Evolutionary conservation across 2,329 filamentous ascomycete genomes (phyloP).

Genomic region (Alternaria sp.): DNA sequence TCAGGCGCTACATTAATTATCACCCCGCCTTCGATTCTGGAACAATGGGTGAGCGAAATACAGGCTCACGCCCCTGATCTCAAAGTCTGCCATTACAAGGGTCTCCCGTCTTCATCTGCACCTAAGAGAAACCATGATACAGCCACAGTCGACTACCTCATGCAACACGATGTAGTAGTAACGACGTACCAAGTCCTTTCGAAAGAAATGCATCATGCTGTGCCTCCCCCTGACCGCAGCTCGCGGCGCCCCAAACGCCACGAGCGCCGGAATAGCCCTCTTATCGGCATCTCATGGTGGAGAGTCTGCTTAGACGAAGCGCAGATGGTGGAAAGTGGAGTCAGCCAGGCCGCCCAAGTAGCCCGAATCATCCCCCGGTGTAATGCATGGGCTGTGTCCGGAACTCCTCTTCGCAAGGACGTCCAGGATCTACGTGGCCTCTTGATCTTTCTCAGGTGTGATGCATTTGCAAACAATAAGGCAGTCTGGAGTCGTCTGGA

Average conservation of each 20-base stretch:
- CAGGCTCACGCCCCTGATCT: conserved; percentile 64
- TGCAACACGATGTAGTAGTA: conserved; percentile 65
- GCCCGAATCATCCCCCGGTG: conserved; percentile 80
- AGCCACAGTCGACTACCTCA: conserved; percentile 58
- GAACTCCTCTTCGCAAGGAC: conserved; percentile 85
- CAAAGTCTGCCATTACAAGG: conserved; percentile 65
- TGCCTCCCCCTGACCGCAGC: conserved; percentile 73
- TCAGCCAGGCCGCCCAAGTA: conserved; percentile 82
- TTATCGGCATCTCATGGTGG: conserved; percentile 88
- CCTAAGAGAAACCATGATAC: conserved; percentile 47
- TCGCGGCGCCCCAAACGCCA: conserved; percentile 71
- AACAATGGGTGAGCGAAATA: conserved; percentile 71
- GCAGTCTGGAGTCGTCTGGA: conserved; percentile 75
- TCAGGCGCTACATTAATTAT: conserved; percentile 69
- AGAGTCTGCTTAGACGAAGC: conserved; percentile 77
- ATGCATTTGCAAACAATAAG: conserved; percentile 74
- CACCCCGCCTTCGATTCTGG: conserved; percentile 67
- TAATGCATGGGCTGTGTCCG: conserved; percentile 92
- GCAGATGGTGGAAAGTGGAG: conserved; percentile 92
- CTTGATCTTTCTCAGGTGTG: conserved; percentile 79
- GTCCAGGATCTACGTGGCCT: conserved; percentile 82
- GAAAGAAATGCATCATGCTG: conserved; percentile 79
- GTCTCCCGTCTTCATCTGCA: conserved; percentile 52
- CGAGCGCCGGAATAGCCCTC: conserved; percentile 73
- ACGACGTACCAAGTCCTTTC: conserved; percentile 76